These are phyloP conservation scores for Podaxis sp. DNA, from an alignment of 768 basidiomycete species.

Conservation along the genomic window DNA sequence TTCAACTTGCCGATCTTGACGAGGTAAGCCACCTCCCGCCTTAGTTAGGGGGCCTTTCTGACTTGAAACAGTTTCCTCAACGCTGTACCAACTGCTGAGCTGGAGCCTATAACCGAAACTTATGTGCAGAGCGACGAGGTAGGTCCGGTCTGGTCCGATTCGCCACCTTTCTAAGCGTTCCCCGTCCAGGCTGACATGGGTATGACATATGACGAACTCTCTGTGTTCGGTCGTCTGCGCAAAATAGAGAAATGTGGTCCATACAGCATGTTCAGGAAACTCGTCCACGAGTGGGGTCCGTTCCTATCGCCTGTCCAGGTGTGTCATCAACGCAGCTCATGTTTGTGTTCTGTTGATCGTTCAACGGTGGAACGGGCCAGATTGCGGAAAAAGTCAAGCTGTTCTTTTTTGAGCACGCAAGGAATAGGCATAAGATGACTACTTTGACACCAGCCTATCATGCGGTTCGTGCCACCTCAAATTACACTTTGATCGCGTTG, in stretches of 20 bases:
- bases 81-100: slow-evolving; percentile 92
- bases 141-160: slow-evolving; percentile 13
- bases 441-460: slow-evolving; percentile 93
- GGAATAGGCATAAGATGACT: slow-evolving; percentile 99
- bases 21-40: slow-evolving; percentile 46
- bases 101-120: slow-evolving; percentile 91
- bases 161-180: slow-evolving; percentile 9
- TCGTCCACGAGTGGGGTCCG: slow-evolving; percentile 91
- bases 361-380: slow-evolving; percentile 34
- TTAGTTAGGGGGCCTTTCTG: background rate
- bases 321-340: background rate
- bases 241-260: slow-evolving; percentile 98
- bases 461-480: slow-evolving; percentile 56
- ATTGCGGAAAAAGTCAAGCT: slow-evolving; percentile 96
- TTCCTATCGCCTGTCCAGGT: slow-evolving; percentile 83
- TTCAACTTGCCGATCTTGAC: slow-evolving; percentile 85
- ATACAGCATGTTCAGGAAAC: slow-evolving; percentile 95
- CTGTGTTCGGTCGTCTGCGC: slow-evolving; percentile 87
- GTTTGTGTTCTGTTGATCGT: background rate
- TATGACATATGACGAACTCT: slow-evolving; percentile 98
- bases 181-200: slow-evolving; percentile 89
- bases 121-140: slow-evolving; percentile 98
- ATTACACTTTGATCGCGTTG: background rate
- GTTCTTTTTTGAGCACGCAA: slow-evolving; percentile 96
- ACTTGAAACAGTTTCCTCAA: slow-evolving; percentile 68